Percentiles rank a stretch among this genome's conserved stretches.
phyloP scores from a whole-genome alignment of 2,329 filamentous ascomycete species.

The Parastagonospora avenae region DNA sequence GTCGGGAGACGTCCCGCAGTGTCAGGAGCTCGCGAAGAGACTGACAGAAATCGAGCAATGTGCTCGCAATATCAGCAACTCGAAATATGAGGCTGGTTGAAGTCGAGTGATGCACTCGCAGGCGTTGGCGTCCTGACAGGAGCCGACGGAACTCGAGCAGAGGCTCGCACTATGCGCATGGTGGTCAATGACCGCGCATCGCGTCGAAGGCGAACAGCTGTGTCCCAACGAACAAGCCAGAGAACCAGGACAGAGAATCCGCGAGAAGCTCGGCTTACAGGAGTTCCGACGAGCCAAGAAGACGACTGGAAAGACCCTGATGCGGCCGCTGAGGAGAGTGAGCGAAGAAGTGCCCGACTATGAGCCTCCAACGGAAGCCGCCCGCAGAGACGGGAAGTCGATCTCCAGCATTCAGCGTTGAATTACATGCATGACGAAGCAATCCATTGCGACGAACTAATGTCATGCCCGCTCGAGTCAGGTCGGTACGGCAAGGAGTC shows the following conservation, averaged over 20 bases:
- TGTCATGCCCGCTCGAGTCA: neutral
- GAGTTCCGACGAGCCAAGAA: conserved; percentile 10
- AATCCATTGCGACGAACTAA: neutral
- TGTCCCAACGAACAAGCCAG: neutral
- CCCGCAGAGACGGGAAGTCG: neutral
- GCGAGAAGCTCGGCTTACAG: conserved; percentile 1
- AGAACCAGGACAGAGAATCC: neutral
- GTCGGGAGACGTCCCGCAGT: conserved; percentile 21
- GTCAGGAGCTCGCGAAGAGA: conserved; percentile 1
- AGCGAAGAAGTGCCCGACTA: neutral
- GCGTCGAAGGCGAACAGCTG: neutral
- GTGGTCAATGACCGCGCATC: neutral
- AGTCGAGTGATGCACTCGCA: conserved; percentile 5
- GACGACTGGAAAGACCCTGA: conserved; percentile 5
- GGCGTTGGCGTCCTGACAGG: neutral
- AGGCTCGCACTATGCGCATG: neutral
- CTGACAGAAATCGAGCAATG: neutral
- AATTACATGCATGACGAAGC: neutral
- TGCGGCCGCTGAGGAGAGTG: conserved; percentile 8
- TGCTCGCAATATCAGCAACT: conserved; percentile 4
- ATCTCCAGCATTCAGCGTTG: neutral
- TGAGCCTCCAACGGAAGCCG: neutral
- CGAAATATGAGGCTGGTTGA: conserved; percentile 1
- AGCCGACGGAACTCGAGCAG: conserved; percentile 1
- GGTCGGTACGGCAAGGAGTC: conserved; percentile 16